These are phyloP conservation scores for Teratosphaeria zuluensis DNA, from an alignment of 2,329 filamentous ascomycete genomes.

Conservation along the genomic window DNA sequence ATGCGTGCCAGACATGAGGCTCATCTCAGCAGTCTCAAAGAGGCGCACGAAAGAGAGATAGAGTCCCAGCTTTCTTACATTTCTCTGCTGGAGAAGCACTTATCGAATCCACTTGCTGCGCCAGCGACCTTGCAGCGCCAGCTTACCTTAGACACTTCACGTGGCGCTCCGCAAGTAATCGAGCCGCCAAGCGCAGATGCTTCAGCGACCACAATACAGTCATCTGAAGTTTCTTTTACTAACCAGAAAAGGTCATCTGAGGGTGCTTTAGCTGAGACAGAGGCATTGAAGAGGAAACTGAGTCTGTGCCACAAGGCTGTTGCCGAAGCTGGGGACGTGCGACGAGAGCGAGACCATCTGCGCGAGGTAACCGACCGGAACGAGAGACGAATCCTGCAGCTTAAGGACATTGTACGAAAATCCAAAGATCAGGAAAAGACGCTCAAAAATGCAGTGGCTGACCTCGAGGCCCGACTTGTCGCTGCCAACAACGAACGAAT, in stretches of 20 bases:
- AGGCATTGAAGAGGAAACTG: constrained; percentile 30
- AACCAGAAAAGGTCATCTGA: constrained; percentile 20
- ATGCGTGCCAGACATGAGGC: constrained; percentile 31
- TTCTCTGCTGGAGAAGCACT: constrained; percentile 25
- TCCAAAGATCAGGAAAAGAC: constrained; percentile 28
- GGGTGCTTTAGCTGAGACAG: constrained; percentile 25
- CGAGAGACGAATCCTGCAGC: constrained; percentile 28
- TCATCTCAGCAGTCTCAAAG: constrained; percentile 27
- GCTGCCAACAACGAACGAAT: constrained; percentile 32
- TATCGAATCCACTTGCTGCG: constrained; percentile 8
- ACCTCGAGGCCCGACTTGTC: constrained; percentile 31
- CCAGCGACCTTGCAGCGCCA: constrained; percentile 1
- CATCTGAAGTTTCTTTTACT: constrained; percentile 17
- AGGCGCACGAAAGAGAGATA: constrained; percentile 31
- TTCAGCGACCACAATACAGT: constrained; percentile 12
- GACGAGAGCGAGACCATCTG: constrained; percentile 30
- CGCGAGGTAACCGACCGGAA: constrained; percentile 28
- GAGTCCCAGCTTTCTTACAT: constrained; percentile 30
- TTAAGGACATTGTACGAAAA: constrained; percentile 32
- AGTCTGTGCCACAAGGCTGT: constrained; percentile 25
- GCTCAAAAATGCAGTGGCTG: constrained; percentile 28
- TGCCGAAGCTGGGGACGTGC: constrained; percentile 24
- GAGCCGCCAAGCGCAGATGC: constrained; percentile 4
- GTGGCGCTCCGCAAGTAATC: neutral
- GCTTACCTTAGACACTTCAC: constrained; percentile 12